Conservation (phyloP, 768 basidiomycete genomes). For the Vishniacozyma victoriae region DNA sequence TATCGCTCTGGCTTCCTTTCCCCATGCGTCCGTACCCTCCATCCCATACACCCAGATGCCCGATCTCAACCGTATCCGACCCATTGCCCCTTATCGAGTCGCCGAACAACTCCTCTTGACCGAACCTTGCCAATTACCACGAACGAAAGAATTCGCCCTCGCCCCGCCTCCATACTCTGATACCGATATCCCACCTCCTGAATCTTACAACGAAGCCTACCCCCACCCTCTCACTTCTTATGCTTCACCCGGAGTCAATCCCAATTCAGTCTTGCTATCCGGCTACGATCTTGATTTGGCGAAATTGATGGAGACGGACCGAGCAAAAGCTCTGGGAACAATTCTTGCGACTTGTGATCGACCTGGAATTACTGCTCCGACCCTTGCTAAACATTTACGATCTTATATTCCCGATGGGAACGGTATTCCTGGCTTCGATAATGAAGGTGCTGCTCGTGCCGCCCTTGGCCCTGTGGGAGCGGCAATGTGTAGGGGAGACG, state of each 20-base stretch:
- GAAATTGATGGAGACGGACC: slow-evolving; percentile 11
- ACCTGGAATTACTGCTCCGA: slow-evolving; percentile 14
- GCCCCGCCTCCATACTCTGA: slow-evolving; percentile 23
- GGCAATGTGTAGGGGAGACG: no score
- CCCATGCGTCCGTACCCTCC: neutral
- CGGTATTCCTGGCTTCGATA: no score
- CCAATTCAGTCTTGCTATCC: slow-evolving; percentile 8
- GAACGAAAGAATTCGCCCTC: slow-evolving; percentile 24
- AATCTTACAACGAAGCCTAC: slow-evolving; percentile 35
- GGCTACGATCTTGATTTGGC: slow-evolving; percentile 19
- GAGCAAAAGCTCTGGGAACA: slow-evolving; percentile 17
- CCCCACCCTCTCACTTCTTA: slow-evolving; percentile 39
- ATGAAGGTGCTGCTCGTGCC: slow-evolving; percentile 25
- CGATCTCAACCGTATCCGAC: neutral
- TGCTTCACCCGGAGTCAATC: slow-evolving; percentile 36
- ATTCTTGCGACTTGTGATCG: slow-evolving; percentile 25
- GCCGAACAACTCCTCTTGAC: neutral
- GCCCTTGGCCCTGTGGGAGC: slow-evolving; percentile 23
- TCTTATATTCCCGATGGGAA: slow-evolving; percentile 22
- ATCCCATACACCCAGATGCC: neutral
- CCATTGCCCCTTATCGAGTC: neutral
- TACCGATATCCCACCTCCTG: slow-evolving; percentile 23
- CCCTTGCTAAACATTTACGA: slow-evolving; percentile 11
- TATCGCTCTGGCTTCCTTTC: neutral
- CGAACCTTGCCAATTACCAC: neutral